phyloP scores from a whole-genome alignment of 495 filamentous ascomycete species.

The Penicillium steckii region DNA sequence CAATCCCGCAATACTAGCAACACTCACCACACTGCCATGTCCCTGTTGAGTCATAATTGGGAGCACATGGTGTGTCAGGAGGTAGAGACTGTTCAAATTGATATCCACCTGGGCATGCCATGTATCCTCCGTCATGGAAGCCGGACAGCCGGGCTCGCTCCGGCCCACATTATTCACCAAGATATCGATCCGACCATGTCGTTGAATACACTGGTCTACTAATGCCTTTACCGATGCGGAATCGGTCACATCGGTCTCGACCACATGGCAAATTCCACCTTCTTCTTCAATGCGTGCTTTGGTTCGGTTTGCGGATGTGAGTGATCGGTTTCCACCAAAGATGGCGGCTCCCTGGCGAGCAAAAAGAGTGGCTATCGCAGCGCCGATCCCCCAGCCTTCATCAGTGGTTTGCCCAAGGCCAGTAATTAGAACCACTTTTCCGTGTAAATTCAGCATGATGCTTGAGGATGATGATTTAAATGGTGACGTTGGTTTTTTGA shows the following conservation, averaged over 20 bases:
- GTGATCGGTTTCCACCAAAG: conserved; percentile 45
- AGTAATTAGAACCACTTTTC: conserved; percentile 51
- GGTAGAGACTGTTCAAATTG: conserved; percentile 54
- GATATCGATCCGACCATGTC: conserved; percentile 54
- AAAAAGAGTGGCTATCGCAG: conserved; percentile 43
- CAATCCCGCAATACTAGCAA: conserved; percentile 47
- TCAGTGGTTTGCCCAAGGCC: conserved; percentile 46
- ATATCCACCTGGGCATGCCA: conserved; percentile 52
- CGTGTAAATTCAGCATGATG: conserved; percentile 32
- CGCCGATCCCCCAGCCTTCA: conserved; percentile 50
- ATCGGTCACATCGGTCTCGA: conserved; percentile 46
- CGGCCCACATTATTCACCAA: conserved; percentile 55
- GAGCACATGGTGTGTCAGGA: conserved; percentile 44
- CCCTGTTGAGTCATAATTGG: conserved; percentile 50
- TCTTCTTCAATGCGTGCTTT: conserved; percentile 25
- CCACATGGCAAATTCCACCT: conserved; percentile 29
- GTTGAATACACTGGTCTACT: conserved; percentile 44
- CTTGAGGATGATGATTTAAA: not conserved
- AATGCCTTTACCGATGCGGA: conserved; percentile 39
- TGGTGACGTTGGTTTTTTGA: not conserved
- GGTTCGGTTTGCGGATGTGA: conserved; percentile 34
- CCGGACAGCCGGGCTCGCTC: conserved; percentile 49
- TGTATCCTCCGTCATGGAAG: conserved; percentile 42
- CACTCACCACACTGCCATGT: conserved; percentile 42
- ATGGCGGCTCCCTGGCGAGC: conserved; percentile 44